These are phyloP conservation scores for Beauveria sp. DNA, from an alignment of 2,329 filamentous ascomycete species.

Conservation along the genomic window DNA sequence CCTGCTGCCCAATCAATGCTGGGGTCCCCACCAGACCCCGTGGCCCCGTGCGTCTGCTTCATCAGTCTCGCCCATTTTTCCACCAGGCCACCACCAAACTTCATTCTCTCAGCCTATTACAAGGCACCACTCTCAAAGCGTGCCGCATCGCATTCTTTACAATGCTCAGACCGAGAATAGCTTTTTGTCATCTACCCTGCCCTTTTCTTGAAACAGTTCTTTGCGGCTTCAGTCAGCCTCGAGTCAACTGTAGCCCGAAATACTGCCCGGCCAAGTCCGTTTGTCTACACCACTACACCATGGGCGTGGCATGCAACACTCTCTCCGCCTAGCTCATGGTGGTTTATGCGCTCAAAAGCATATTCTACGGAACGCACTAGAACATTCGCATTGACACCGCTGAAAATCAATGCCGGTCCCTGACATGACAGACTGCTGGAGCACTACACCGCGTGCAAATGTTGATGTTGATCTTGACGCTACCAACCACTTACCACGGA, in stretches of 20 bases:
- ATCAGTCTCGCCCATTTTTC: neutral
- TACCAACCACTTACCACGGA: neutral
- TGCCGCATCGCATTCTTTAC: neutral
- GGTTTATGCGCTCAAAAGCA: neutral
- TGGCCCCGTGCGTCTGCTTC: neutral
- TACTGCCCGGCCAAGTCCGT: neutral
- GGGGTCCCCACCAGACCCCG: neutral
- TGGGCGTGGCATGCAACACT: neutral
- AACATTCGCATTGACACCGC: neutral
- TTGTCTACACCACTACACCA: neutral
- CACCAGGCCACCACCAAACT: neutral
- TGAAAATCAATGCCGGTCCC: neutral
- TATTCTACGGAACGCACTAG: neutral
- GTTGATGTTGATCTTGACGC: conserved; percentile 1
- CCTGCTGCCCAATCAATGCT: neutral
- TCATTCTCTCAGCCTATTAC: neutral
- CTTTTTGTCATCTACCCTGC: neutral
- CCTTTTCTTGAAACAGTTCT: neutral
- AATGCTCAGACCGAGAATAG: neutral
- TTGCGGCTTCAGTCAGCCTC: neutral
- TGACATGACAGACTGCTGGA: neutral
- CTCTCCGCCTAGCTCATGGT: neutral
- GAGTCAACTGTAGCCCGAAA: neutral
- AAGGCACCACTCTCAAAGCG: neutral
- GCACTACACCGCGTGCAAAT: neutral